Evolutionary conservation across 176 grass and related monocot genomes (phyloP).

Genomic region (Ampelocalamus luodianensis): DNA sequence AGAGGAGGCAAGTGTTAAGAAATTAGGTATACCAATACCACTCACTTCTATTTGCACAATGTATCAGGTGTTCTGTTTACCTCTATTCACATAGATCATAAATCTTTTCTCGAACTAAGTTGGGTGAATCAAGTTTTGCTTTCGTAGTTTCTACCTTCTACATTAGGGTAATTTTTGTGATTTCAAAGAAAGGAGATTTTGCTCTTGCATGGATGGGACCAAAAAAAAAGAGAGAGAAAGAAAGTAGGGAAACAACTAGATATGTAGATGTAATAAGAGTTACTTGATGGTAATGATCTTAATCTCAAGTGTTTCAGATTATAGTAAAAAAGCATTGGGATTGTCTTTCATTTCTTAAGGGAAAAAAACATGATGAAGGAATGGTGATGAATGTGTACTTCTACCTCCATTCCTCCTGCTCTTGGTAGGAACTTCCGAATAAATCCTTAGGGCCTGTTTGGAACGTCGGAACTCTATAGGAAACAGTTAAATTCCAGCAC

Average conservation of each 20-base stretch:
- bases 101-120: not conserved
- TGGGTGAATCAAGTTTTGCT: not conserved
- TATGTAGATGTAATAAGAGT: not conserved
- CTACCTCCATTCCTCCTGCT: not conserved
- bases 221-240: not conserved
- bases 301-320: not conserved
- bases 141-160: not conserved
- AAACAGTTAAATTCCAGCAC: not conserved
- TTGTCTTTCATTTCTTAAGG: not conserved
- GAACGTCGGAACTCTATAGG: no score
- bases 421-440: not conserved
- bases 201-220: not conserved
- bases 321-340: not conserved
- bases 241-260: not conserved
- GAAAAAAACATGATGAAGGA: not conserved
- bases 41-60: not conserved
- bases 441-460: not conserved
- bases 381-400: not conserved
- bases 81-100: not conserved
- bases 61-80: not conserved
- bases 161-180: not conserved
- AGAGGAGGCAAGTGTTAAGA: not conserved
- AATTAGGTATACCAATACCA: not conserved
- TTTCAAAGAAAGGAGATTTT: not conserved
- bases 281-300: not conserved